Evolutionary conservation across 805 yeast species (phyloP), one percentile per base, ranked within the genome.

Genomic region (Metschnikowia santaceciliae): DNA sequence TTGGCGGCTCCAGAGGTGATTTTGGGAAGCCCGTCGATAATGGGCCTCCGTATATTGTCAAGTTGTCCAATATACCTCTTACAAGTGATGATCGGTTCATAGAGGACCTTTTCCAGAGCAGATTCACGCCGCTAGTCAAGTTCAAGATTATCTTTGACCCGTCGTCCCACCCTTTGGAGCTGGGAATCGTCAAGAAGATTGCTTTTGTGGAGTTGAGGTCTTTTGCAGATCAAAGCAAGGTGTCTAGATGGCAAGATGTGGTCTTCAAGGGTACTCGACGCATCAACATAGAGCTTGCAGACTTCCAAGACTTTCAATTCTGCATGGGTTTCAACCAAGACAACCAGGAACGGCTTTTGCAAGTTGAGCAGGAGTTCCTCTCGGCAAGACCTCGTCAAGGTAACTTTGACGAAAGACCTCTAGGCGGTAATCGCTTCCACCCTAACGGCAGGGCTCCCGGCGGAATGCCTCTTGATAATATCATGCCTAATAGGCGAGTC

Each of bases 31-130:
- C 47, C 2, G 44, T 57, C 17, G 59, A 57, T 39, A 46, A 44
- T 36, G 72, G 75, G 0, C 86, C 88, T 0, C 91, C 91, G 1
- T 85, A 74, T 62, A 84, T 85, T 50, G 80, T 80, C 42, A 86
- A 84, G 61, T 72, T 87, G 48, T 64, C 79, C 6, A 81, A 83
- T 53, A 64, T 87, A 35, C 88, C 90, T 0, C 70, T 79, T 2
- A 74, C 75, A 20, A 75, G 83, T 35, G 74, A 79, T 47, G 75
- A 79, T 20, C 69, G 69, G 47, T 75, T 79, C 47, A 69, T 86
- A 19, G 76, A 73, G 47, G 88, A 85, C 60, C 68, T 86, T 34
- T 83, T 86, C 63, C 71, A 75, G 47, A 81, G 89, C 50, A 74
- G 89, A 54, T 84, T 76, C 60, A 81, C 85, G 51, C 73, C 74